These are phyloP conservation scores for Aquilaria yunnanensis DNA, from an alignment of 345 rosid species.

Conservation along the genomic window DNA sequence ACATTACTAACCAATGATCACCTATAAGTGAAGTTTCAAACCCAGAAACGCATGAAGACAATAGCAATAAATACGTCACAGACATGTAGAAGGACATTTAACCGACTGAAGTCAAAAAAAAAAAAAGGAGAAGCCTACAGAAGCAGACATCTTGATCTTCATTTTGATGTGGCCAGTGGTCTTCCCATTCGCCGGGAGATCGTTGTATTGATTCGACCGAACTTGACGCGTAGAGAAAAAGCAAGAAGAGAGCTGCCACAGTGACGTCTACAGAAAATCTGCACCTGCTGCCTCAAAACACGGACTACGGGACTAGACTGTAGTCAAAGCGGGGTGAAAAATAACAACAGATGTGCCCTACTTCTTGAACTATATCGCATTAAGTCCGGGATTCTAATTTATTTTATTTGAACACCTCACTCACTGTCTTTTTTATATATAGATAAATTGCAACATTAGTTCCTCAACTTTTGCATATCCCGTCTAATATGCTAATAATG, in stretches of 20 bases:
- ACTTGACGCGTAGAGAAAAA: not conserved
- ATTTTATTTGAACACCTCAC: too few relatives aligned
- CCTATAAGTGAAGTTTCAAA: not conserved
- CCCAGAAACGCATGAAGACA: not conserved
- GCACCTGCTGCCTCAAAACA: too few relatives aligned
- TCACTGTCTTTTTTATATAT: too few relatives aligned
- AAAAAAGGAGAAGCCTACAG: conserved; percentile 17
- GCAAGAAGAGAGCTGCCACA: not conserved
- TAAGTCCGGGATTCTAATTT: too few relatives aligned
- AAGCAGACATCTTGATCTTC: conserved; percentile 17
- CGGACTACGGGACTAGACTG: too few relatives aligned
- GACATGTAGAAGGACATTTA: not conserved
- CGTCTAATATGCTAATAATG: too few relatives aligned
- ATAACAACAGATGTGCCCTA: too few relatives aligned
- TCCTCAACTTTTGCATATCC: too few relatives aligned
- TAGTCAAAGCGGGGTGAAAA: too few relatives aligned
- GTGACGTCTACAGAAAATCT: not conserved
- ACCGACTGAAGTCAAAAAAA: not conserved
- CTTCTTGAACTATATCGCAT: too few relatives aligned
- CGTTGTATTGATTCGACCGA: too few relatives aligned
- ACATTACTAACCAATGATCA: not conserved
- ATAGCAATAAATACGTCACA: not conserved
- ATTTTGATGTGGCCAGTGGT: conserved; percentile 7
- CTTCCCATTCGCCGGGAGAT: conserved; percentile 14
- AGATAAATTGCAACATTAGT: too few relatives aligned